Conservation (phyloP, 306 rosid genomes). For the Vicia sativa region DNA sequence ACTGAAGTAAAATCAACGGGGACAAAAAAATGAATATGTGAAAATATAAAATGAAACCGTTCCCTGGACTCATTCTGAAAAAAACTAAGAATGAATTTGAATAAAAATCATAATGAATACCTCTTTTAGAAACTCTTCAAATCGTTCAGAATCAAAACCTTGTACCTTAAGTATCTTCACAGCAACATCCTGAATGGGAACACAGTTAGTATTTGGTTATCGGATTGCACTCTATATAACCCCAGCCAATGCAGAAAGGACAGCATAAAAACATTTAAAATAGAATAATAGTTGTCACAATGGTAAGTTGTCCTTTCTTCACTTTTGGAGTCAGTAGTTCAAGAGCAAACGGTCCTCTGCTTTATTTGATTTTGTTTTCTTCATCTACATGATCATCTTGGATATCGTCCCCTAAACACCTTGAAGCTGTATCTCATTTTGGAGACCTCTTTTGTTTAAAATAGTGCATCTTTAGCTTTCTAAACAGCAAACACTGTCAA, state of each 20-base stretch:
- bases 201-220: slow-evolving; percentile 34
- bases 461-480: background rate
- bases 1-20: slow-evolving; percentile 35
- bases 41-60: slow-evolving; percentile 18
- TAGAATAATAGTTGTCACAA: slow-evolving; percentile 13
- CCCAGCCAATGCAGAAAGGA: slow-evolving; percentile 14
- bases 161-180: slow-evolving; percentile 92
- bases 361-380: background rate
- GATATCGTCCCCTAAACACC: background rate
- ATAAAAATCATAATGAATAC: slow-evolving; percentile 43
- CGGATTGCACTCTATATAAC: background rate
- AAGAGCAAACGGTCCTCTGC: background rate
- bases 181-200: slow-evolving; percentile 78
- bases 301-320: slow-evolving; percentile 10
- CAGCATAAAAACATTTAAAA: slow-evolving; percentile 31
- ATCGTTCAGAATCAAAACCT: slow-evolving; percentile 72
- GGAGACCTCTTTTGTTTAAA: background rate
- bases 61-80: background rate
- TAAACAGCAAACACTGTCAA: background rate
- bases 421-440: background rate
- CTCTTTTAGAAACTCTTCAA: slow-evolving; percentile 83
- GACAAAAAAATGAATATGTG: background rate
- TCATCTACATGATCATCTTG: slow-evolving; percentile 16
- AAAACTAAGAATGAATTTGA: background rate
- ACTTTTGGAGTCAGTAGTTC: slow-evolving; percentile 11